A percentile compares a stretch with the other conserved stretches of the same genome.
phyloP scores from a whole-genome alignment of 164 flowering plant genomes.

The Nymphaea thermarum region DNA sequence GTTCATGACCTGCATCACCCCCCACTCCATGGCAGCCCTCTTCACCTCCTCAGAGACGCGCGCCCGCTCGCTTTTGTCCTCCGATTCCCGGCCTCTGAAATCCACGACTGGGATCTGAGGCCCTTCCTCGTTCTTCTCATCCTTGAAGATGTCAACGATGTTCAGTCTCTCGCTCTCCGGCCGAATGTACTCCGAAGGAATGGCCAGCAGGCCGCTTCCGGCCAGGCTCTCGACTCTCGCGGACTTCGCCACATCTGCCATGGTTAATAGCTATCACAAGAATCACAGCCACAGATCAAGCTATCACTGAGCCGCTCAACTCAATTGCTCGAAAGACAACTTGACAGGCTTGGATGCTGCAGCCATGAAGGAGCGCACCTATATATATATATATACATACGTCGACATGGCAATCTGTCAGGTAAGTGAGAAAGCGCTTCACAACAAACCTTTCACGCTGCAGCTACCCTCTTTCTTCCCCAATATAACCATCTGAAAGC shows the following conservation, averaged over 20 bases:
- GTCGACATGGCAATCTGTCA: no score
- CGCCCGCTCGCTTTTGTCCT: slow-evolving; percentile 27
- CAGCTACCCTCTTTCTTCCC: no score
- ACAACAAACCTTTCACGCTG: no score
- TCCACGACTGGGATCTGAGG: slow-evolving; percentile 75
- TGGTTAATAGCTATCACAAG: background rate
- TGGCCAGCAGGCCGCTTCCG: slow-evolving; percentile 43
- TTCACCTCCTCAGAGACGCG: slow-evolving; percentile 38
- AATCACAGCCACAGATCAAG: no score
- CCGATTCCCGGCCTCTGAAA: slow-evolving; percentile 32
- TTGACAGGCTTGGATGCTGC: no score
- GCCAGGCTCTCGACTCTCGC: slow-evolving; percentile 70
- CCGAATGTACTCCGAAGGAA: slow-evolving; percentile 73
- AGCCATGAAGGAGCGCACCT: no score
- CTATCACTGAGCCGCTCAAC: no score
- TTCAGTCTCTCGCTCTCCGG: slow-evolving; percentile 49
- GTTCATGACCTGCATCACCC: slow-evolving; percentile 58
- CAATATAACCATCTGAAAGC: no score
- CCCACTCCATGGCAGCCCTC: slow-evolving; percentile 74
- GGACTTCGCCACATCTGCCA: slow-evolving; percentile 3
- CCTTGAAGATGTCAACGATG: slow-evolving; percentile 56
- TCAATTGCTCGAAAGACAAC: no score
- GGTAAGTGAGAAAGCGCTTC: no score
- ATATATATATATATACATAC: no score
- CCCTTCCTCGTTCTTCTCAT: slow-evolving; percentile 42